phyloP scores from a whole-genome alignment of 1,284 basidiomycete genomes.

The Takashimella tepidaria region DNA sequence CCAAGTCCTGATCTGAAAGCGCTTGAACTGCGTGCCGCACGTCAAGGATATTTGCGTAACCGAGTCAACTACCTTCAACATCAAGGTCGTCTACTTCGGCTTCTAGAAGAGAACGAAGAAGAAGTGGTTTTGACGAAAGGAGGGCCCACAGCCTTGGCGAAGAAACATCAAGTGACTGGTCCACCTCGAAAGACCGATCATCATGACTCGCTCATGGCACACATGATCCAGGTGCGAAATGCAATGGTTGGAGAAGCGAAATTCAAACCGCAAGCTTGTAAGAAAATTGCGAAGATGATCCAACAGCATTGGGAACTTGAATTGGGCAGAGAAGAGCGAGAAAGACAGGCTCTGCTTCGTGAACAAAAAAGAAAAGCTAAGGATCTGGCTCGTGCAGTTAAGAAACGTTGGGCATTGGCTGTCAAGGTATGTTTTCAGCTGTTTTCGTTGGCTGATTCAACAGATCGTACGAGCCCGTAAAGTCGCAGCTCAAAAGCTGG shows the following conservation, averaged over 20 bases:
- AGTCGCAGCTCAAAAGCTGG: slow-evolving; percentile 55
- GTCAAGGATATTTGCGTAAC: slow-evolving; percentile 54
- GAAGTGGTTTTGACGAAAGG: slow-evolving; percentile 7
- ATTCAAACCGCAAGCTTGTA: slow-evolving; percentile 42
- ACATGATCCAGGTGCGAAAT: slow-evolving; percentile 46
- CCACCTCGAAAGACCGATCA: slow-evolving; percentile 39
- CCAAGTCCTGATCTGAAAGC: slow-evolving; percentile 44
- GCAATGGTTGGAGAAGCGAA: slow-evolving; percentile 46
- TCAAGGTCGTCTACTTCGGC: slow-evolving; percentile 42
- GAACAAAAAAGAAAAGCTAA: slow-evolving; percentile 65
- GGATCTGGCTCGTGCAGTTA: slow-evolving; percentile 59
- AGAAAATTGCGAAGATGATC: slow-evolving; percentile 63
- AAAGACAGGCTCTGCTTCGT: slow-evolving; percentile 62
- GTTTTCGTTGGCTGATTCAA: slow-evolving; percentile 1
- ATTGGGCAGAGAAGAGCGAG: slow-evolving; percentile 59
- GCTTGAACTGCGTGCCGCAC: slow-evolving; percentile 51
- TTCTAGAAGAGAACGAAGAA: slow-evolving; percentile 49
- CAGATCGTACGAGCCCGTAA: slow-evolving; percentile 65
- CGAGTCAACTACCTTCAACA: slow-evolving; percentile 51
- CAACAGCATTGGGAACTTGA: slow-evolving; percentile 72
- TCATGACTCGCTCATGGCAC: slow-evolving; percentile 45
- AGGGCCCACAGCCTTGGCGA: background rate
- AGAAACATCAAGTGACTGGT: slow-evolving; percentile 11
- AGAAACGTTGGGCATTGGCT: slow-evolving; percentile 75
- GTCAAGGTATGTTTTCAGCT: slow-evolving; percentile 61